These are phyloP conservation scores for Irpex sp. DNA, from an alignment of 1,284 basidiomycete genomes.

Conservation along the genomic window DNA sequence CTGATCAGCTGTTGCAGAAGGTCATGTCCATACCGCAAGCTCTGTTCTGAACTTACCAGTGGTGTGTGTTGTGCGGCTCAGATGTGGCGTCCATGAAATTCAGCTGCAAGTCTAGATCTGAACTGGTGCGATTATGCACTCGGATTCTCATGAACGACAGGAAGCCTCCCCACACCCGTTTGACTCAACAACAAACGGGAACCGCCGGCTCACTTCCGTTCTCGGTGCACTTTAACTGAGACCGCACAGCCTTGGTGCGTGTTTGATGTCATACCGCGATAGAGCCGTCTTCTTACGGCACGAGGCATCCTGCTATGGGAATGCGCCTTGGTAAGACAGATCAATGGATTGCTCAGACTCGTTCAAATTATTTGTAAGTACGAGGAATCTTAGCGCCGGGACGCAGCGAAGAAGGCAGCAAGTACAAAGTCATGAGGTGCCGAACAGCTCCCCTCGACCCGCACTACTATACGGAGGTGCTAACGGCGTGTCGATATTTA, in stretches of 20 bases:
- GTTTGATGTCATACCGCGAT: neutral
- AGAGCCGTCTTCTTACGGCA: neutral
- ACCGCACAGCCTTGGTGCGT: neutral
- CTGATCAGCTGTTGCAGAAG: neutral
- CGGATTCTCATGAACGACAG: neutral
- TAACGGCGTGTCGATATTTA: neutral
- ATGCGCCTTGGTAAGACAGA: neutral
- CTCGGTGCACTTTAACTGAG: neutral
- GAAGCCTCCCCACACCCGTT: neutral
- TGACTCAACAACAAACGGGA: neutral
- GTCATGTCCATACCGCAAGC: neutral
- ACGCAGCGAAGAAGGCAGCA: neutral
- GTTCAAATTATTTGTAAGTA: conserved; percentile 1
- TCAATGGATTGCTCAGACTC: conserved; percentile 3
- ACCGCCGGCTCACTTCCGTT: neutral
- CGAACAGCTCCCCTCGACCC: neutral
- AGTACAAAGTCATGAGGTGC: neutral
- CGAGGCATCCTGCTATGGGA: neutral
- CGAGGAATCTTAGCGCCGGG: neutral
- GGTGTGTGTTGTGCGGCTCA: neutral
- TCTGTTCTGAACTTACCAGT: neutral
- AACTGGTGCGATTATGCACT: neutral
- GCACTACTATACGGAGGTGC: neutral
- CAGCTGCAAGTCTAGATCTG: neutral
- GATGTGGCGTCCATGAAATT: neutral